These are phyloP conservation scores for Chlorella vulgaris DNA, from an alignment of 139 green algal species.

Conservation along the genomic window DNA sequence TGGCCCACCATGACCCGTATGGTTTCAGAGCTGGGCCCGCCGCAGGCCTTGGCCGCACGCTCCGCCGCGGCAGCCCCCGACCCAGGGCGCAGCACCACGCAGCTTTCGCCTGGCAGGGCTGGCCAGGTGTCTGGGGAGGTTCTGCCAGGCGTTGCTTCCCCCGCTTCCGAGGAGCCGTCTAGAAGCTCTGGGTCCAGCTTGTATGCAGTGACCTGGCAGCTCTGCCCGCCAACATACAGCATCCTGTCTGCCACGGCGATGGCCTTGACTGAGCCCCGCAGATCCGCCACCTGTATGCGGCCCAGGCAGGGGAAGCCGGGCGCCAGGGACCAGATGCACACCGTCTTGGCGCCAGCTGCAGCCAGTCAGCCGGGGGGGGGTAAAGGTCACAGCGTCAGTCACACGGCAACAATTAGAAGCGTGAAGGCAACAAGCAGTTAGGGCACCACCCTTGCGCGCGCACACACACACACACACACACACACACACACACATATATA, in stretches of 20 bases:
- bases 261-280: conserved; percentile 42
- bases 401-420: no score
- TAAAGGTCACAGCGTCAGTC: no score
- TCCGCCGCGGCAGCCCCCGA: not conserved
- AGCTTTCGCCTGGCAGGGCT: no score
- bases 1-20: conserved; percentile 17
- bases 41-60: conserved; percentile 1
- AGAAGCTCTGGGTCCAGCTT: not conserved
- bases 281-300: conserved; percentile 35
- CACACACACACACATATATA: no score
- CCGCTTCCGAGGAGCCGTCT: not conserved
- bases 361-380: no score
- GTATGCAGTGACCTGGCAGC: conserved; percentile 17
- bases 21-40: conserved; percentile 2
- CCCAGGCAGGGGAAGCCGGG: conserved; percentile 41
- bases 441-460: no score
- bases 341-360: conserved; percentile 66
- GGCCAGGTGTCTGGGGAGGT: not conserved
- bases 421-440: not conserved
- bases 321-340: conserved; percentile 49
- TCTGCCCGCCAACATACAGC: conserved; percentile 61
- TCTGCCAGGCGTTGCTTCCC: not conserved
- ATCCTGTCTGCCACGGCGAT: conserved; percentile 27
- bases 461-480: no score
- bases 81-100: not conserved